A percentile compares a stretch with the other conserved stretches of the same genome.
Evolutionary conservation across 768 basidiomycete genomes (phyloP).

Genomic region (Lactarius trivialis): DNA sequence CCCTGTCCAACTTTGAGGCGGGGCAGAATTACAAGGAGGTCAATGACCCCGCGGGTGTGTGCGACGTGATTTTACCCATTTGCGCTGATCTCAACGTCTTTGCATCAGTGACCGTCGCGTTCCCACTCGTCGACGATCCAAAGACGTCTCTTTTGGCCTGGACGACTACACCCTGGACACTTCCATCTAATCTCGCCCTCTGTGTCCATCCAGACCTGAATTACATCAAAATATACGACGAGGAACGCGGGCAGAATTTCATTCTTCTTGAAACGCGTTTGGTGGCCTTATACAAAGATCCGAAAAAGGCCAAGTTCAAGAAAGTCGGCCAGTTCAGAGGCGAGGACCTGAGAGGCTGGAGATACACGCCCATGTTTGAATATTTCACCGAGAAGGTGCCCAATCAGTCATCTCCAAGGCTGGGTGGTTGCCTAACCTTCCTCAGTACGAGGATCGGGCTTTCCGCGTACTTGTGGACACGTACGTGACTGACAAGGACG

Average conservation of each 20-base stretch:
- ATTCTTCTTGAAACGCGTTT: slow-evolving; percentile 88
- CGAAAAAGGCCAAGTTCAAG: slow-evolving; percentile 95
- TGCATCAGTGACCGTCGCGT: slow-evolving; percentile 74
- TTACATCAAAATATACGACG: slow-evolving; percentile 95
- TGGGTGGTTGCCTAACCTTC: neutral
- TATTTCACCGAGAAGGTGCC: slow-evolving; percentile 91
- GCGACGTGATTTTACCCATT: too few species aligned
- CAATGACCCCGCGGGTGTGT: slow-evolving; percentile 82
- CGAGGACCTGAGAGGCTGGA: slow-evolving; percentile 91
- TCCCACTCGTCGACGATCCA: slow-evolving; percentile 91
- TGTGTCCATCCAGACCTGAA: slow-evolving; percentile 96
- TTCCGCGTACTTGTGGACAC: slow-evolving; percentile 86
- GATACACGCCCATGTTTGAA: slow-evolving; percentile 91
- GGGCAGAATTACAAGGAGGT: slow-evolving; percentile 89
- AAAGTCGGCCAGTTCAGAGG: slow-evolving; percentile 85
- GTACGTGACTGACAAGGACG: slow-evolving; percentile 89
- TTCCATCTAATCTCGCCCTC: slow-evolving; percentile 90
- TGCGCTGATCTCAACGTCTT: neutral
- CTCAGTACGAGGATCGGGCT: slow-evolving; percentile 82
- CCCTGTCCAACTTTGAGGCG: slow-evolving; percentile 96
- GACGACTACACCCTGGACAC: slow-evolving; percentile 99
- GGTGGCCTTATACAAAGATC: slow-evolving; percentile 87
- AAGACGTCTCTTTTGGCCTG: slow-evolving; percentile 86
- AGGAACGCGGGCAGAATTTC: slow-evolving; percentile 78
- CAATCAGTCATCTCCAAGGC: neutral